Base-by-base conservation (phyloP, 2,329 filamentous ascomycete genomes). In the Penicillium sp. region DNA sequence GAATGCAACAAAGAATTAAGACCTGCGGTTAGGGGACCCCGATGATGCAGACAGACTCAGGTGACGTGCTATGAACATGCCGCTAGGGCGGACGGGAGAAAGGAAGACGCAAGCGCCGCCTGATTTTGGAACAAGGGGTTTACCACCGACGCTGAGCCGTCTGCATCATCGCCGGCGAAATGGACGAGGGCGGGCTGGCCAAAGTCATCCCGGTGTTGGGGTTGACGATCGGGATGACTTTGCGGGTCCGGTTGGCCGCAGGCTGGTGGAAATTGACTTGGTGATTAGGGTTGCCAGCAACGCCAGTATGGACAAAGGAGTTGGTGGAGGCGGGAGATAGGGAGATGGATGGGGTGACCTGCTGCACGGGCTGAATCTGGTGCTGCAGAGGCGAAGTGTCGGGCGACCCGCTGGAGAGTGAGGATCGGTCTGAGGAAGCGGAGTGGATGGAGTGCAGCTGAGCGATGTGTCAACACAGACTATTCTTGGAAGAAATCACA, bases 171-270 rank as follows among this genome's bases (percentile, higher is more conserved):
- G 73, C 77, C 44, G 81, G 80, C 40, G 80, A 82, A 60, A 83
- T 77, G 51, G 78, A 81, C 48, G 84, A 84, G 17, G 91, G 88
- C 54, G 91, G 91, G 73, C 88, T 94, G 41, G 88, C 83, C 75
- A 96, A 84, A 60, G 81, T 80, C 66, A 89, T 82, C 61, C 93
- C 89, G 41, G 91, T 96, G 55, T 80, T 86, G 39, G 93, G 93
- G 76, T 98, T 94, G 70, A 97, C 87, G 65, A 98, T 98, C 44
- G 91, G 91, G 54, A 97, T 97, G 60, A 93, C 88, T 68, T 96
- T 97, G 69, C 89, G 87, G 43, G 85, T 81, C 55, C 93, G 87
- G 50, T 90, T 87, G 47, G 90, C 87, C 47, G 90, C 78, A 46
- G 90, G 88, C 74, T 96, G 91, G 70, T 95, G 88, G 48, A 94